Percentiles rank a stretch among this genome's conserved stretches.
Evolutionary conservation across 345 rosid species (phyloP).

Genomic region (Clausena lansium): DNA sequence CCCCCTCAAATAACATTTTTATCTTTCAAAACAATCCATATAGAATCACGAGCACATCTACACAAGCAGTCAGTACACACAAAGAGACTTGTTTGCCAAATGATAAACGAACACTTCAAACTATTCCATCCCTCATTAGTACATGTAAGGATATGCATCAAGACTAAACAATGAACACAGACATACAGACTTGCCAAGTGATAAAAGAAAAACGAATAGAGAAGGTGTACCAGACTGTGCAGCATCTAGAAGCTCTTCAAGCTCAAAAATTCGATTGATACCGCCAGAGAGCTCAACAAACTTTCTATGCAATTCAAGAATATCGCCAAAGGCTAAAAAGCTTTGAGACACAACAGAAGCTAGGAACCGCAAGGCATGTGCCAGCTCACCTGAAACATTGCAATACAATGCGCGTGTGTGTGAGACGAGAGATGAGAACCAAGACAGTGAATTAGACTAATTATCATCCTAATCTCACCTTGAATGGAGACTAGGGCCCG

Average conservation of each 20-base stretch:
- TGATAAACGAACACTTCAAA: too few relatives aligned
- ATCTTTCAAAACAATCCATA: neutral
- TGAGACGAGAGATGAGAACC: conserved; percentile 3
- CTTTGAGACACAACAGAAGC: conserved; percentile 99
- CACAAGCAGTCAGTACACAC: neutral
- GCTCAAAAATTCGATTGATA: conserved; percentile 86
- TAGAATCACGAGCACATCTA: neutral
- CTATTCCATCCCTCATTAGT: neutral
- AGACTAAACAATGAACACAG: neutral
- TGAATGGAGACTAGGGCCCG: conserved; percentile 77
- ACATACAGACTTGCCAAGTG: neutral
- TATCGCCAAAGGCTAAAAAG: conserved; percentile 97
- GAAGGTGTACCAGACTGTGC: conserved; percentile 66
- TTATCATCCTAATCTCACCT: conserved; percentile 43
- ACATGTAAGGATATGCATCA: neutral
- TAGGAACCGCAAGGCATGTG: conserved; percentile 89
- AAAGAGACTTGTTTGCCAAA: neutral
- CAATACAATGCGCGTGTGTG: neutral
- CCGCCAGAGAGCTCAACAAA: conserved; percentile 92
- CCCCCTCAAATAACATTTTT: neutral
- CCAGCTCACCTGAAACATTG: conserved; percentile 74
- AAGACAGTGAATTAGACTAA: neutral
- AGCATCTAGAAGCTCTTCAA: conserved; percentile 90
- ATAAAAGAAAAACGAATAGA: neutral
- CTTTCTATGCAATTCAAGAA: conserved; percentile 89